A percentile compares a stretch with the other conserved stretches of the same genome.
These are phyloP conservation scores for Hortaea werneckii DNA, from an alignment of 2,329 filamentous ascomycete genomes.

Conservation along the genomic window DNA sequence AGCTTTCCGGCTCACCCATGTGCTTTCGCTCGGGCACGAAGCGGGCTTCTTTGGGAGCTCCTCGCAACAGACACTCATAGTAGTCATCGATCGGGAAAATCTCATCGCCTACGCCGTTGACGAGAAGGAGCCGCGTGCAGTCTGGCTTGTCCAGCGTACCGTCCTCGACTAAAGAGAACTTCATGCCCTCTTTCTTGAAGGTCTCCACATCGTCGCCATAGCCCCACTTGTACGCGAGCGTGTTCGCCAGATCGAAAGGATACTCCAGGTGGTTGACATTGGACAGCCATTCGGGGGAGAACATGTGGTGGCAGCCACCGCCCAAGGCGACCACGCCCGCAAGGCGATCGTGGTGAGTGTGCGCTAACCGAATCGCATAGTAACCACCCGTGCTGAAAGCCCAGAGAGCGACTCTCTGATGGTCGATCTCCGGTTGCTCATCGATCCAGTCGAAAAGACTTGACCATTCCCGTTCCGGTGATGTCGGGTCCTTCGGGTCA, in stretches of 20 bases:
- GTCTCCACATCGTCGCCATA: slow-evolving; percentile 30
- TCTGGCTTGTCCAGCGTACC: slow-evolving; percentile 43
- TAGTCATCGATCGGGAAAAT: slow-evolving; percentile 55
- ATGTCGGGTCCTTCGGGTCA: slow-evolving; percentile 33
- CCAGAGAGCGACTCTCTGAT: slow-evolving; percentile 42
- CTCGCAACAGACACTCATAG: slow-evolving; percentile 44
- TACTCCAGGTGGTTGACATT: slow-evolving; percentile 48
- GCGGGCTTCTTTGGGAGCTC: slow-evolving; percentile 42
- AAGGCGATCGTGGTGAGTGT: slow-evolving; percentile 45
- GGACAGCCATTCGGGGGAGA: slow-evolving; percentile 44
- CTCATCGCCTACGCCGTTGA: slow-evolving; percentile 50
- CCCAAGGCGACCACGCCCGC: slow-evolving; percentile 44
- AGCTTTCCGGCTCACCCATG: slow-evolving; percentile 43
- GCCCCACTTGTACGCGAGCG: slow-evolving; percentile 41
- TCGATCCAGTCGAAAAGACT: slow-evolving; percentile 47
- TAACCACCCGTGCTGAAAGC: slow-evolving; percentile 50
- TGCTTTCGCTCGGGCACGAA: slow-evolving; percentile 37
- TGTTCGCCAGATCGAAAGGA: slow-evolving; percentile 47
- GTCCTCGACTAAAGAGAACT: slow-evolving; percentile 46
- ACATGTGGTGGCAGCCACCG: slow-evolving; percentile 51
- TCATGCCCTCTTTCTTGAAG: slow-evolving; percentile 41
- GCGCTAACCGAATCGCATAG: slow-evolving; percentile 47
- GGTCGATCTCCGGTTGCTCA: slow-evolving; percentile 38
- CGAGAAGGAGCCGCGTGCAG: slow-evolving; percentile 43
- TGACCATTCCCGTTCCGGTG: slow-evolving; percentile 44